These are phyloP conservation scores for Kluyveromyces sp. DNA, from an alignment of 1,139 yeast species.

Conservation along the genomic window DNA sequence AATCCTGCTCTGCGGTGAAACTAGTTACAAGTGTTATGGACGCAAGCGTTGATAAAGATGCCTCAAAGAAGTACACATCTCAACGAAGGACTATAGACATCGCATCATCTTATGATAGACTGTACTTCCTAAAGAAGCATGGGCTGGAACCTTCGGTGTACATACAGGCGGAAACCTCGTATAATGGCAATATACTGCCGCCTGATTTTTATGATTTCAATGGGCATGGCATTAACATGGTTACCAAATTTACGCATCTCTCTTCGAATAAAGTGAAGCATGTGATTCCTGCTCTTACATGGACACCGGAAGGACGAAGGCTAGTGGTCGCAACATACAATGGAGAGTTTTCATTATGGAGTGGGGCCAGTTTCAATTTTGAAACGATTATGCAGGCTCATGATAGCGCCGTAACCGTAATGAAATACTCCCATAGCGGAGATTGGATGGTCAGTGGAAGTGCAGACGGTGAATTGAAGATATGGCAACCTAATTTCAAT, in stretches of 20 bases:
- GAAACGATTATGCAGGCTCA: constrained; percentile 99
- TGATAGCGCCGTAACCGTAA: constrained; percentile 76
- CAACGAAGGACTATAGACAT: constrained; percentile 84
- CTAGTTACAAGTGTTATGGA: constrained; percentile 1
- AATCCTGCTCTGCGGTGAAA: too few species aligned
- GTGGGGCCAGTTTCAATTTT: constrained; percentile 89
- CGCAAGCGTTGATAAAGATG: constrained; percentile 9
- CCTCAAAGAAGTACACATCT: constrained; percentile 40
- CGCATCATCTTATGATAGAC: constrained; percentile 74
- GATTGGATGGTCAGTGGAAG: constrained; percentile 95
- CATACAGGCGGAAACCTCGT: constrained; percentile 72
- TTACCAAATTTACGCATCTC: constrained; percentile 82
- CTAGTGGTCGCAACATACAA: constrained; percentile 83
- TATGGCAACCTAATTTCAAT: constrained; percentile 97
- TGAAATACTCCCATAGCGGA: constrained; percentile 81
- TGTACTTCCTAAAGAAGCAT: constrained; percentile 54
- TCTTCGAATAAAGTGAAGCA: constrained; percentile 88
- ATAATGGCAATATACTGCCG: constrained; percentile 65
- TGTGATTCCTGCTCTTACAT: constrained; percentile 80
- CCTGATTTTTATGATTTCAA: constrained; percentile 52
- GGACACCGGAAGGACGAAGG: constrained; percentile 97
- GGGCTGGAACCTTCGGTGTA: constrained; percentile 47
- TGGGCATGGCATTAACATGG: constrained; percentile 48
- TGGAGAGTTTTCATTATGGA: constrained; percentile 97
- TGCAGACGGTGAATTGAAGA: constrained; percentile 83